Base-by-base conservation (phyloP, 192 early-diverging fungal species). In the Phlyctochytrium planicorne region DNA sequence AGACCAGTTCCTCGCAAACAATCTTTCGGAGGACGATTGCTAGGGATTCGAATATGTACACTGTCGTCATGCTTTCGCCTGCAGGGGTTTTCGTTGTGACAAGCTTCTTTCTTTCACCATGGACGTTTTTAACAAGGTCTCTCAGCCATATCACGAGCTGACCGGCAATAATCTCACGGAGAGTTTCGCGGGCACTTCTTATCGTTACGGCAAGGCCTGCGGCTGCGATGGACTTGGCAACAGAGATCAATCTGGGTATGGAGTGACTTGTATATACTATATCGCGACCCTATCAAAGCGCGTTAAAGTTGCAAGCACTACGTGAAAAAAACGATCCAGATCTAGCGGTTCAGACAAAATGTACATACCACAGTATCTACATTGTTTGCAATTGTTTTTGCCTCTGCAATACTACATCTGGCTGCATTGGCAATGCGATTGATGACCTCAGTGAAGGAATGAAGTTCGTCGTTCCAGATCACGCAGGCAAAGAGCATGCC, bases 401-500 rank as follows among this genome's bases (percentile, higher is more conserved):
- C 55, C 6, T 12, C 25, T 29, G 55, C 6, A 57, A 75, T 74
- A 3, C 82, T 71, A 71, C 87, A 90, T 32, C 80, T 76, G 30
- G 90, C 87, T 25, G 91, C 89, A 29, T 83, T 80, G 30, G 79
- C 82, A 63, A 95, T 86, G 64, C 89, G 88, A 53, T 89, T 87
- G 37, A 99, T 96, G 52, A 96, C 95, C 63, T 95, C 91, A 33
- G 90, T 83, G 72, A 94, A 97, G 10, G 92, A 93, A 72, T 99
- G 97, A 10, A 87, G 80, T 68, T 99, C 95, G 75, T 99, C 97
- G 75, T 99, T 99, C 96, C 96, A 99, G 34, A 98, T 84, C 24
- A 98, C 84, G 59, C 87, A 85, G 0, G 91, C 90, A 72, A 86
- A 93, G n/a, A n/a, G n/a, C n/a, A n/a, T n/a, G n/a, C n/a, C n/a